A percentile compares a stretch with the other conserved stretches of the same genome.
Conservation (phyloP, 345 rosid species). For the Dimocarpus longan region DNA sequence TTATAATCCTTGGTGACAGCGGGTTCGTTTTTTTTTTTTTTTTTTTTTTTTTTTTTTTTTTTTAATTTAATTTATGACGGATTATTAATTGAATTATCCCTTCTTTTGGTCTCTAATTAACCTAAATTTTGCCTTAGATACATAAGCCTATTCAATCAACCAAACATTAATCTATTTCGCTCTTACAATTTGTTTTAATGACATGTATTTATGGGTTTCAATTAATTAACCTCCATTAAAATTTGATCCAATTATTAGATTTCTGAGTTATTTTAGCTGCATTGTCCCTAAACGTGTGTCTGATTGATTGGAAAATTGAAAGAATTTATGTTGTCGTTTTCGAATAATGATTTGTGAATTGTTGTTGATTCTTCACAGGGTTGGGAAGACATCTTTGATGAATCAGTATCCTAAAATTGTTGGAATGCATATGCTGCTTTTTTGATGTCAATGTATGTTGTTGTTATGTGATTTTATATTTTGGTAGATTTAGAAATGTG, state of each 20-base stretch:
- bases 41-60: too few relatives aligned
- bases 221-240: background rate
- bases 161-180: background rate
- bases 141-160: background rate
- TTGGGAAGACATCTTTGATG: slow-evolving; percentile 94
- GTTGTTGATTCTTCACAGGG: slow-evolving; percentile 47
- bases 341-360: background rate
- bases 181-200: background rate
- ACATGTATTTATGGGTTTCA: background rate
- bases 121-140: background rate
- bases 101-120: background rate
- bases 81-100: background rate
- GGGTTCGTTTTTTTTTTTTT: slow-evolving; percentile 42
- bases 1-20: slow-evolving; percentile 88
- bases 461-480: background rate
- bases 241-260: background rate
- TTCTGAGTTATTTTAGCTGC: slow-evolving; percentile 5
- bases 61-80: background rate
- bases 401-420: slow-evolving; percentile 65
- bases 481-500: background rate
- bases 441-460: background rate
- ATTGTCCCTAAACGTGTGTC: slow-evolving; percentile 11
- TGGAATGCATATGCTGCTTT: slow-evolving; percentile 25
- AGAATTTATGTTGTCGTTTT: background rate
- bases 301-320: slow-evolving; percentile 6